A percentile compares a stretch with the other conserved stretches of the same genome.
phyloP scores from a whole-genome alignment of 2,329 filamentous ascomycete species.

The Thelonectria rubi region DNA sequence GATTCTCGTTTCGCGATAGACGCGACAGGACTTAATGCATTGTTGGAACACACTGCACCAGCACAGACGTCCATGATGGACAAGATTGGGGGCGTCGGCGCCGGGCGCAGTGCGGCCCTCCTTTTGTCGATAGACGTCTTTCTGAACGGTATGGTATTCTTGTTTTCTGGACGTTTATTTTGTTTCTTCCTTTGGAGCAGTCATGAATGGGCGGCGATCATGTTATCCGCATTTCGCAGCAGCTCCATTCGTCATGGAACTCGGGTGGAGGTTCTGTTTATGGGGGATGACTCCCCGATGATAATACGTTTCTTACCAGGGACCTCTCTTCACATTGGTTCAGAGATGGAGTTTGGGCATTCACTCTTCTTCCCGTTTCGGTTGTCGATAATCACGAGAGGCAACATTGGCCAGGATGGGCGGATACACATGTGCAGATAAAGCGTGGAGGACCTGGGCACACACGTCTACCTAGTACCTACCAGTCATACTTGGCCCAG shows the following conservation, averaged over 20 bases:
- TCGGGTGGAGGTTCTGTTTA: constrained; percentile 3
- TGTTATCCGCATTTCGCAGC: constrained; percentile 24
- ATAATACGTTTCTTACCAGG: constrained; percentile 7
- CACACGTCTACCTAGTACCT: not conserved
- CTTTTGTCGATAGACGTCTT: not conserved
- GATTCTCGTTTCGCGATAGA: constrained; percentile 67
- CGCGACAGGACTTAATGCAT: constrained; percentile 13
- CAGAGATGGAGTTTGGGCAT: constrained; percentile 34
- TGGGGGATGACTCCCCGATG: not conserved
- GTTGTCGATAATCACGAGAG: constrained; percentile 22
- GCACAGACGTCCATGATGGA: constrained; percentile 21
- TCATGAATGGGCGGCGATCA: constrained; percentile 18
- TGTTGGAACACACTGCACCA: constrained; percentile 26
- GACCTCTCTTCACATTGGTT: constrained; percentile 17
- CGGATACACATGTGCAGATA: not conserved
- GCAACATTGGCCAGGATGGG: constrained; percentile 5
- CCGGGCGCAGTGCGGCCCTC: too few relatives aligned
- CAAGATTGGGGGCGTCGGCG: not conserved
- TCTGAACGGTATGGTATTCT: constrained; percentile 12
- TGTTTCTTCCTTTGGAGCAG: constrained; percentile 20
- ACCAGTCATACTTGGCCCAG: not conserved
- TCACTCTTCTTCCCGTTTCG: constrained; percentile 3
- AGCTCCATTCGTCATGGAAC: constrained; percentile 4
- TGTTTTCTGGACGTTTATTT: not conserved
- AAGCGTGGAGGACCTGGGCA: not conserved